Evolutionary conservation across 805 yeast species (phyloP).

Genomic region (Saccharomycopsis javanensis): DNA sequence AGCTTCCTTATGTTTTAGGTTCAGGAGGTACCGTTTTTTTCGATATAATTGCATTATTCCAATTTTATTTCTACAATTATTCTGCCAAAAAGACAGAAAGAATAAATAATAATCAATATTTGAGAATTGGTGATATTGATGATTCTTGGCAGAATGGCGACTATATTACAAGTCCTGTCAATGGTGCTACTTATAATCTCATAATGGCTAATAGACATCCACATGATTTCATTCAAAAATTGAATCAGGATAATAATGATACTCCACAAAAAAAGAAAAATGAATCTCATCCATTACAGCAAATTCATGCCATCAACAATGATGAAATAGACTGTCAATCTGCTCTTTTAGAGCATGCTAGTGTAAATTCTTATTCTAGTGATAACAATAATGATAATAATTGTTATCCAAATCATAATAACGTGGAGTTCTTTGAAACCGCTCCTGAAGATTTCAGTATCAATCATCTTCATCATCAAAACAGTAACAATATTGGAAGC

Average conservation of each 20-base stretch:
- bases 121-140: not conserved
- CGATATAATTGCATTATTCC: conserved; percentile 64
- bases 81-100: not conserved
- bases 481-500: not conserved
- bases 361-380: not conserved
- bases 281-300: not conserved
- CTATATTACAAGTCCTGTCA: not conserved
- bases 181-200: not conserved
- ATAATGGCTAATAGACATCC: not conserved
- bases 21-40: conserved; percentile 78
- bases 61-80: conserved; percentile 22
- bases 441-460: not conserved
- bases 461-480: not conserved
- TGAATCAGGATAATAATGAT: not conserved
- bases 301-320: not conserved
- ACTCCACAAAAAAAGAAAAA: not conserved
- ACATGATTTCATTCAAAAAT: not conserved
- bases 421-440: not conserved
- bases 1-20: conserved; percentile 76
- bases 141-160: not conserved
- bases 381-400: not conserved
- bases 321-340: not conserved
- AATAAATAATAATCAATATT: not conserved
- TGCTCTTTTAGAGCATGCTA: not conserved
- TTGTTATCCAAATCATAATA: not conserved